phyloP scores from a whole-genome alignment of 2,329 filamentous ascomycete species.

The Exophiala sp. region DNA sequence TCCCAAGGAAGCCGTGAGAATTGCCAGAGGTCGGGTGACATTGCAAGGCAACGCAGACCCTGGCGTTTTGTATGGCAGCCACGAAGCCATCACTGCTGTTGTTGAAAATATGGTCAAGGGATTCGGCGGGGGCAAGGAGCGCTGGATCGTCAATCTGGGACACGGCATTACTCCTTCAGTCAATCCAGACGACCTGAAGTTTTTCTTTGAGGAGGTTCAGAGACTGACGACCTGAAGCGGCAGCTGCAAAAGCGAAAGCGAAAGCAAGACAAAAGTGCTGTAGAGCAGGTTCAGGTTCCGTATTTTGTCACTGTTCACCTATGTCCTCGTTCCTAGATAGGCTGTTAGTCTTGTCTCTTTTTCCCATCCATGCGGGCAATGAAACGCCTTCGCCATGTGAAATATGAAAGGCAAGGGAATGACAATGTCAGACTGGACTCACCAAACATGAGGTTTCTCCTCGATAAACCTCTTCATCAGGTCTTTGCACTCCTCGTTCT shows the following conservation, averaged over 20 bases:
- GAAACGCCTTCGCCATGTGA: no score
- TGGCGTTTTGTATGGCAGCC: constrained; percentile 81
- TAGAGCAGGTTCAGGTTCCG: background rate
- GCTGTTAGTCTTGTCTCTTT: background rate
- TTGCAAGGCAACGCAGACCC: constrained; percentile 96
- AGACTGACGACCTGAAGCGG: constrained; percentile 43
- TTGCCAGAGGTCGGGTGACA: constrained; percentile 70
- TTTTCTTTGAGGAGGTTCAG: constrained; percentile 91
- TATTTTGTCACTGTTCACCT: constrained; percentile 30
- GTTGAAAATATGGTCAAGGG: constrained; percentile 83
- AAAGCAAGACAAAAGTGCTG: background rate
- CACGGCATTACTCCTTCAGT: constrained; percentile 97
- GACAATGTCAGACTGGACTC: constrained; percentile 30
- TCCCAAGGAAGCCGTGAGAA: constrained; percentile 72
- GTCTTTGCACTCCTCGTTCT: constrained; percentile 58
- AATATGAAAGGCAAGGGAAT: constrained; percentile 8
- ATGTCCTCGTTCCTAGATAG: constrained; percentile 54
- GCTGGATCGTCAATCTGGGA: constrained; percentile 95
- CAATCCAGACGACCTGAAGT: constrained; percentile 84
- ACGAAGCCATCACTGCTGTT: constrained; percentile 69
- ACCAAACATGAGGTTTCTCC: constrained; percentile 68
- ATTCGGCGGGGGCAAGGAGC: constrained; percentile 74
- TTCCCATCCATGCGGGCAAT: no score
- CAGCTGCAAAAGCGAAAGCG: background rate
- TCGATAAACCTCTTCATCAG: constrained; percentile 68